These are phyloP conservation scores for Sanghuangporus weigelae DNA, from an alignment of 1,284 basidiomycete species.

Conservation along the genomic window DNA sequence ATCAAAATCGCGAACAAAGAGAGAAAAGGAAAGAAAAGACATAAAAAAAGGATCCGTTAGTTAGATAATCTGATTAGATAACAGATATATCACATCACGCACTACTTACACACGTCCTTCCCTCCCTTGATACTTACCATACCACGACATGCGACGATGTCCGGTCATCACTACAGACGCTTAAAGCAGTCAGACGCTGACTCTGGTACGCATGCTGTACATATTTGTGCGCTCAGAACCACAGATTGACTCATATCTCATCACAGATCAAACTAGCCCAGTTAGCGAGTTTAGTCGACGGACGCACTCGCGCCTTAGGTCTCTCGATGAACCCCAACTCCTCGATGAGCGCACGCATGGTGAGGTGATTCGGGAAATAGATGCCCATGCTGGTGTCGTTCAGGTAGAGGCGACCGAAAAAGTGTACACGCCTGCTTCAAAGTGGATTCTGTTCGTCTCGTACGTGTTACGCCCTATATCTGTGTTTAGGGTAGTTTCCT, in stretches of 20 bases:
- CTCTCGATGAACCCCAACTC: background rate
- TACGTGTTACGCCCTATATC: slow-evolving; percentile 24
- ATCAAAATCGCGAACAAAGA: background rate
- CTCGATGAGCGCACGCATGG: slow-evolving; percentile 1
- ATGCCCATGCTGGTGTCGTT: slow-evolving; percentile 43
- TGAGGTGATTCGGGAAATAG: slow-evolving; percentile 16
- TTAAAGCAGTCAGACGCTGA: background rate
- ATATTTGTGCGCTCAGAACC: background rate
- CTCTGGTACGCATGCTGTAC: background rate
- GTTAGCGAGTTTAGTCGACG: background rate
- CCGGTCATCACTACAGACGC: background rate
- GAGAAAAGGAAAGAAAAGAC: background rate
- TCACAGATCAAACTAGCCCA: background rate
- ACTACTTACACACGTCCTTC: background rate
- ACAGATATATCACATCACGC: background rate
- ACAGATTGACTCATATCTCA: background rate
- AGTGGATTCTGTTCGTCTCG: slow-evolving; percentile 62
- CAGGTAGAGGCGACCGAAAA: slow-evolving; percentile 48
- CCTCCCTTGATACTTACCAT: background rate
- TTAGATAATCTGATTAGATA: slow-evolving; percentile 6
- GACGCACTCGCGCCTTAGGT: background rate
- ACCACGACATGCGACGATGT: slow-evolving; percentile 1
- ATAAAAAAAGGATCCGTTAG: background rate
- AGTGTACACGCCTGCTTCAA: slow-evolving; percentile 48
- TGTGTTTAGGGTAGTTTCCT: background rate